Evolutionary conservation across 352 stramenopile genomes (phyloP).

Genomic region (Phytophthora agathidicida): DNA sequence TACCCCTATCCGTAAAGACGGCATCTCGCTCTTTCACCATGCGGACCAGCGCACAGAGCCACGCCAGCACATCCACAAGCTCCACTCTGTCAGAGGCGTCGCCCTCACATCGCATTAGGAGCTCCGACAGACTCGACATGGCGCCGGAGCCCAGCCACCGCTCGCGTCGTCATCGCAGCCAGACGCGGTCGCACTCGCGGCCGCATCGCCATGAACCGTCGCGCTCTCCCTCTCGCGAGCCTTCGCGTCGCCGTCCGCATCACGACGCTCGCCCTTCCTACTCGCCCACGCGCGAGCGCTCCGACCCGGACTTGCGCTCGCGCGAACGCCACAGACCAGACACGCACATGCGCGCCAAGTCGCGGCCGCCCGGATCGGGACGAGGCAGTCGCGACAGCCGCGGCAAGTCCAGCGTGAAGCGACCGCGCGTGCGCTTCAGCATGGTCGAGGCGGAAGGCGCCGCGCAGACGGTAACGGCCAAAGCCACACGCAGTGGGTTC

Average conservation of each 20-base stretch:
- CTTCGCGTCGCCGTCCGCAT: constrained; percentile 17
- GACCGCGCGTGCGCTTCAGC: constrained; percentile 62
- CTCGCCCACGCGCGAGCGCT: constrained; percentile 30
- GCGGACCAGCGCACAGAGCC: constrained; percentile 3
- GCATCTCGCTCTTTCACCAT: constrained; percentile 30
- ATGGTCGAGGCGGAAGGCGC: constrained; percentile 47
- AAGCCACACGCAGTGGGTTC: constrained; percentile 65
- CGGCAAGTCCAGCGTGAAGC: constrained; percentile 37
- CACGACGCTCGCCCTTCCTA: constrained; percentile 8
- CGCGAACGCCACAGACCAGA: constrained; percentile 21
- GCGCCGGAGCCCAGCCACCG: constrained; percentile 31
- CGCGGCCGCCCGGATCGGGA: constrained; percentile 17
- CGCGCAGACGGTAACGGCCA: constrained; percentile 45
- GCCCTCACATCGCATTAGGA: constrained; percentile 26
- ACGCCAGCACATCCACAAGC: constrained; percentile 2
- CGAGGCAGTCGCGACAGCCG: constrained; percentile 15
- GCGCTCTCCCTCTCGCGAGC: constrained; percentile 15
- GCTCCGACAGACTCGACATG: constrained; percentile 19
- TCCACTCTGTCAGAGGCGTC: neutral
- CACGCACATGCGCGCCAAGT: constrained; percentile 24
- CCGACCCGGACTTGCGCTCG: constrained; percentile 20
- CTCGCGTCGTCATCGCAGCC: constrained; percentile 28
- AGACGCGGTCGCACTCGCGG: constrained; percentile 22
- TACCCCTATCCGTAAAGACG: constrained; percentile 26
- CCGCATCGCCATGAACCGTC: constrained; percentile 12